These are phyloP conservation scores for Purpureocillium lavendulum DNA, from an alignment of 2,329 filamentous ascomycete genomes.

Conservation along the genomic window DNA sequence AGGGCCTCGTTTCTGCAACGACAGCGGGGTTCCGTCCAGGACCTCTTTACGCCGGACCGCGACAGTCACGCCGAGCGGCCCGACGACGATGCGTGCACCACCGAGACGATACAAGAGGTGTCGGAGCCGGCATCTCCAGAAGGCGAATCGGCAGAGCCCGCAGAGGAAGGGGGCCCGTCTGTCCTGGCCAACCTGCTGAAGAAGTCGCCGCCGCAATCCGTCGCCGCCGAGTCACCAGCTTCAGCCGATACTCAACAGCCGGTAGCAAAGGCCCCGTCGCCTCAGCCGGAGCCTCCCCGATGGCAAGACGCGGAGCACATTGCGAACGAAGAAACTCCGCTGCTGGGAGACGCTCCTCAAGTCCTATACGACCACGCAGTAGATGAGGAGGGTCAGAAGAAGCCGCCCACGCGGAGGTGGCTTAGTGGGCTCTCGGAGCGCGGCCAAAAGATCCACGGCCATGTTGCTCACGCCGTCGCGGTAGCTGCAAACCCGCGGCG, in stretches of 20 bases:
- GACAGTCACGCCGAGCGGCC: conserved; percentile 10
- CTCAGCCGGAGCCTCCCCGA: conserved; percentile 2
- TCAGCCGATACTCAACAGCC: neutral
- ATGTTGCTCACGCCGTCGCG: conserved; percentile 19
- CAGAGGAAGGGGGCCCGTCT: conserved; percentile 21
- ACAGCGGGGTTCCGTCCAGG: conserved; percentile 19
- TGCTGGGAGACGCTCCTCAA: conserved; percentile 28
- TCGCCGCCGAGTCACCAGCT: conserved; percentile 6
- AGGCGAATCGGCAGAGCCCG: conserved; percentile 8
- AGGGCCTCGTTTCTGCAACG: conserved; percentile 38
- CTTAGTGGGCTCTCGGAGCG: conserved; percentile 20
- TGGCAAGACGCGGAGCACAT: conserved; percentile 7
- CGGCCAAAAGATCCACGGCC: conserved; percentile 21
- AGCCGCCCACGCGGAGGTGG: conserved; percentile 22
- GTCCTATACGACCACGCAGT: conserved; percentile 19
- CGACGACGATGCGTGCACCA: conserved; percentile 17
- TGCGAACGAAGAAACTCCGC: conserved; percentile 37
- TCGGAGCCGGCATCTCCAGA: conserved; percentile 35
- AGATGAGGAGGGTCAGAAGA: conserved; percentile 46
- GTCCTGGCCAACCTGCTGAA: conserved; percentile 42
- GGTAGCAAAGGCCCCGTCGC: conserved; percentile 2
- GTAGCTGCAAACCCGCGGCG: conserved; percentile 51
- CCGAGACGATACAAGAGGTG: conserved; percentile 52
- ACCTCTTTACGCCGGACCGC: conserved; percentile 14
- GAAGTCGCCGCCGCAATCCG: conserved; percentile 35